Base-by-base conservation (phyloP, 225 moss, liverwort and hornwort species). In the Marchantia polymorpha region DNA sequence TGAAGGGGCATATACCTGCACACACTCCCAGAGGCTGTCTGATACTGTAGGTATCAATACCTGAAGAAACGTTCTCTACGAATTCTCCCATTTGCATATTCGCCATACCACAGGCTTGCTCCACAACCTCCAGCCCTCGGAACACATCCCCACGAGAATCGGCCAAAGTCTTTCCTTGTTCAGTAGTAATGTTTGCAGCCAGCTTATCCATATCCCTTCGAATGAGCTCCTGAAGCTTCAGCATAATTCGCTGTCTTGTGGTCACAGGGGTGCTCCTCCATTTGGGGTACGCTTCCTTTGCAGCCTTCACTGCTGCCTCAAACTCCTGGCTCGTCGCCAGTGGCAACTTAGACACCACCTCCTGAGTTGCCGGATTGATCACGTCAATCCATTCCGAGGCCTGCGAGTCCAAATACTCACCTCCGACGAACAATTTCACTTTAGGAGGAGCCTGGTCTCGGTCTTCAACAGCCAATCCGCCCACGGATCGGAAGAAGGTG, bases 41-140 rank as follows among this genome's bases (percentile, higher is more conserved):
- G 77, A 96, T 93, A 83, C 96, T 96, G 81, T 92, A 96, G 2
- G 96, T 88, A 81, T 96, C 89, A 27, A 89, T 86, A 7, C 84
- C 86, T 0, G 86, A 27, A 25, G 93, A 93, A 0, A 96, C 96
- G 74, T 96, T 94, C 82, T 96, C 96, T 47, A 96, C 83, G 30
- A 82, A 96, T 82, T 96, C 94, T 59, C 96, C 96, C 96, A 96
- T 94, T 80, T 94, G 94, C 39, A 92, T 91, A 64, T 94, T 96
- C 7, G 92, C 96, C 89, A 94, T 93, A 69, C 94, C 96, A 77
- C 92, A 92, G 8, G 96, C 92, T 82, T 96, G 96, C 82, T 96
- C 96, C 77, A 96, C 96, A 61, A 96, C 96, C 89, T 96, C 96
- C 39, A 96, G 84, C 31, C 96, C 96, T 29, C 96, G 92, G 73